phyloP scores from a whole-genome alignment of 305 asterid species.

The Plantago coronopus region DNA sequence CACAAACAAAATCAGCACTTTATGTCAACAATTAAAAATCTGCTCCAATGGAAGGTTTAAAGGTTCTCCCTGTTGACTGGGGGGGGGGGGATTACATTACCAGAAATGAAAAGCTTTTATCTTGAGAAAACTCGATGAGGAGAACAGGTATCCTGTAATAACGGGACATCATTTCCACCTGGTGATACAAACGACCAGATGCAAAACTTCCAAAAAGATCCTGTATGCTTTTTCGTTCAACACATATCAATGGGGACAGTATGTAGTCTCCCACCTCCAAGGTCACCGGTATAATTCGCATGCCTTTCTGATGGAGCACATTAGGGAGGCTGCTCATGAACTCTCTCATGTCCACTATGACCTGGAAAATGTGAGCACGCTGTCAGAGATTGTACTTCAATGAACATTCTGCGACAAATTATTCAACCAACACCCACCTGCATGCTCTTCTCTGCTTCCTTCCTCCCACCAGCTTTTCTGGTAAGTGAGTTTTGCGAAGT shows the following conservation, averaged over 20 bases:
- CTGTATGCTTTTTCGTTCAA: slow-evolving; percentile 89
- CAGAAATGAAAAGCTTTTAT: slow-evolving; percentile 98
- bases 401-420: slow-evolving; percentile 9
- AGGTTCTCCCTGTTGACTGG: not conserved
- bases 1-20: slow-evolving; percentile 24
- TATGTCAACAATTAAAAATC: slow-evolving; percentile 17
- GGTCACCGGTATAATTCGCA: slow-evolving; percentile 84
- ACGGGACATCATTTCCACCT: slow-evolving; percentile 98
- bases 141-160: slow-evolving; percentile 92
- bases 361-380: slow-evolving; percentile 38
- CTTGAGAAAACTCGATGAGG: slow-evolving; percentile 93
- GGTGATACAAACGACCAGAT: slow-evolving; percentile 90
- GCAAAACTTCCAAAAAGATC: slow-evolving; percentile 91
- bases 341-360: slow-evolving; percentile 99
- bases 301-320: slow-evolving; percentile 91
- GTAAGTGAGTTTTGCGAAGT: slow-evolving; percentile 63
- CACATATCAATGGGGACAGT: slow-evolving; percentile 89
- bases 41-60: slow-evolving; percentile 1
- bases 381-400: not conserved
- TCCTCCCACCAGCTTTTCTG: slow-evolving; percentile 95
- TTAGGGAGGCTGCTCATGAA: slow-evolving; percentile 99
- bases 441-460: slow-evolving; percentile 69
- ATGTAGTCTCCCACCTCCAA: slow-evolving; percentile 96
- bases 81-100: slow-evolving; percentile 29
- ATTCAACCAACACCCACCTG: slow-evolving; percentile 49